Evolutionary conservation across 768 basidiomycete genomes (phyloP).

Genomic region (Calocera viscosa): DNA sequence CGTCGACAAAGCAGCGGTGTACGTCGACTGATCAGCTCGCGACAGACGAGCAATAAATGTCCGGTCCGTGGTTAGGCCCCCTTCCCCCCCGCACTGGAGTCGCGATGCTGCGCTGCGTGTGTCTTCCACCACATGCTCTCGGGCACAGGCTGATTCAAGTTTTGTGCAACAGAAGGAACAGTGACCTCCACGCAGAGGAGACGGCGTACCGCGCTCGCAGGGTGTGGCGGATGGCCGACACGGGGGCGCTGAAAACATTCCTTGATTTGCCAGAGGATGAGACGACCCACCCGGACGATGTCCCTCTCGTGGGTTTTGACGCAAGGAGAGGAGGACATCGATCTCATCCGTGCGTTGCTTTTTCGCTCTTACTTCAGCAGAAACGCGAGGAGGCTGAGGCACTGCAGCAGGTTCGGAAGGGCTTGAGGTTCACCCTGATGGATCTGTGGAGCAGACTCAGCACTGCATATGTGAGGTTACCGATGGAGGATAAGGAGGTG

Average conservation of each 20-base stretch:
- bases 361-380: neutral
- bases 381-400: too few species aligned
- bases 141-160: neutral
- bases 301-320: neutral
- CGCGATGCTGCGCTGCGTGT: neutral
- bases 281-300: neutral
- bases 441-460: neutral
- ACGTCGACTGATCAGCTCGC: neutral
- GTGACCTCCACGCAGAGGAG: neutral
- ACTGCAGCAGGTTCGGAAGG: neutral
- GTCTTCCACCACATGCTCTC: neutral
- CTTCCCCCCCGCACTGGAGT: neutral
- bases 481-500: neutral
- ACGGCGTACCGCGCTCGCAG: neutral
- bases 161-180: neutral
- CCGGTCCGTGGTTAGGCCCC: neutral
- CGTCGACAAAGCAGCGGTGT: neutral
- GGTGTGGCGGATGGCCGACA: neutral
- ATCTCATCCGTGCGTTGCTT: neutral
- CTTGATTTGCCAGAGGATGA: neutral
- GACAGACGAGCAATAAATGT: neutral
- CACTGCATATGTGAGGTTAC: neutral
- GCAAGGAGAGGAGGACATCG: neutral
- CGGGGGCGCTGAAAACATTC: neutral
- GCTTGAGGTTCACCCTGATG: neutral